Percentiles rank a stretch among this genome's conserved stretches.
phyloP scores from a whole-genome alignment of 345 rosid species.

The Crucihimalaya himalaica region DNA sequence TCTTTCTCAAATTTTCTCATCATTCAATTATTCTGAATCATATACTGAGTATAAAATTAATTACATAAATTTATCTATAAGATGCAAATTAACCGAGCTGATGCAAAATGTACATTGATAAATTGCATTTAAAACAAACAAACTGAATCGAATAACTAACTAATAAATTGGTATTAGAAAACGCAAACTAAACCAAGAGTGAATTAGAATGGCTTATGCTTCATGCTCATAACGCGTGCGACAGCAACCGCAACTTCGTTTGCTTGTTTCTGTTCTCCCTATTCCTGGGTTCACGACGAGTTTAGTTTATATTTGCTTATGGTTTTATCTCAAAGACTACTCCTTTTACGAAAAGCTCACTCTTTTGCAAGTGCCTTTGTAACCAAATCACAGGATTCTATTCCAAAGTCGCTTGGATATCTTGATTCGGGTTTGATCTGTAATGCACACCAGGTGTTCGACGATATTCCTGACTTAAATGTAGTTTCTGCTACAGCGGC shows the following conservation, averaged over 20 bases:
- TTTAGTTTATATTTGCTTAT: slow-evolving; percentile 8
- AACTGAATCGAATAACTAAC: not conserved
- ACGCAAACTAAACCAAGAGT: not conserved
- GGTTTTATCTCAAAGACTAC: slow-evolving; percentile 24
- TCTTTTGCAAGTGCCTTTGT: slow-evolving; percentile 14
- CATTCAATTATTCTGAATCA: not conserved
- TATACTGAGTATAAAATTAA: not conserved
- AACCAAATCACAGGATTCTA: slow-evolving; percentile 17
- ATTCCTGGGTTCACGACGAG: not conserved
- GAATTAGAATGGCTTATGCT: not conserved
- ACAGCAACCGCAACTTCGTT: not conserved
- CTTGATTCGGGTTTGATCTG: not conserved
- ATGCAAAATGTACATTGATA: no score
- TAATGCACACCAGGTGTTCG: slow-evolving; percentile 48
- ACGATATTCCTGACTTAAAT: slow-evolving; percentile 52
- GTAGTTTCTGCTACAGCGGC: slow-evolving; percentile 59
- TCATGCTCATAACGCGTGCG: not conserved
- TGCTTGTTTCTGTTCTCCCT: not conserved
- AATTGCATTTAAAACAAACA: no score
- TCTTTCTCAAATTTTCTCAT: not conserved
- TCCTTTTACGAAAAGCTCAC: slow-evolving; percentile 8
- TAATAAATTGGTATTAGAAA: not conserved
- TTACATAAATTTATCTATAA: not conserved
- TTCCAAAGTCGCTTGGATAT: not conserved
- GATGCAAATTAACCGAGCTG: not conserved